phyloP scores from a whole-genome alignment of 495 filamentous ascomycete genomes.

The Filosporella fistucella region DNA sequence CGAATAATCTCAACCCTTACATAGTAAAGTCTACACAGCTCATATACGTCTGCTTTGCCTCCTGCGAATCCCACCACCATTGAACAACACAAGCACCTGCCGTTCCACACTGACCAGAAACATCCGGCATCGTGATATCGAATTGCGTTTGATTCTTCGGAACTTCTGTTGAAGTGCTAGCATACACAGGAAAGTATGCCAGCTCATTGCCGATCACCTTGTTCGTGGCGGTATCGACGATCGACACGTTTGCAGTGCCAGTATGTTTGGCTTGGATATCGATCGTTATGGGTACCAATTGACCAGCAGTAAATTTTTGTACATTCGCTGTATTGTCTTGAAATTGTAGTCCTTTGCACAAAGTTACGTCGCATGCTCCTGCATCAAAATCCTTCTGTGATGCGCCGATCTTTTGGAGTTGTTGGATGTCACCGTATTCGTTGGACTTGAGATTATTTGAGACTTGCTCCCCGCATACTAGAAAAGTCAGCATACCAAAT shows the following conservation, averaged over 20 bases:
- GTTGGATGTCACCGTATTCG: not conserved
- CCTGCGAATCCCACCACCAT: conserved; percentile 65
- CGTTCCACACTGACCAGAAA: conserved; percentile 50
- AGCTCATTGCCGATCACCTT: conserved; percentile 6
- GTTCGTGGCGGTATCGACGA: conserved; percentile 14
- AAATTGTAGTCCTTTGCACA: conserved; percentile 71
- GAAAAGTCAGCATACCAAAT: no score
- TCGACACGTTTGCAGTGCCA: conserved; percentile 13
- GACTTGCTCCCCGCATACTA: not conserved
- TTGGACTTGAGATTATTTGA: not conserved
- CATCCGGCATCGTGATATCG: conserved; percentile 57
- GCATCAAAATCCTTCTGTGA: conserved; percentile 19
- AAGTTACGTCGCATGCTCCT: conserved; percentile 52
- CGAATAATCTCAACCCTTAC: not conserved
- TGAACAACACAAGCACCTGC: conserved; percentile 64
- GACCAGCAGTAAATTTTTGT: conserved; percentile 53
- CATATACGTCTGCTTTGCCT: conserved; percentile 69
- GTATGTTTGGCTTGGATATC: conserved; percentile 18
- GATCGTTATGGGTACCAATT: conserved; percentile 54
- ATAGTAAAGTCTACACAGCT: conserved; percentile 53
- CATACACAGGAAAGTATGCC: conserved; percentile 32
- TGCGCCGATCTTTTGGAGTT: not conserved
- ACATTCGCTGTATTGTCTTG: conserved; percentile 61
- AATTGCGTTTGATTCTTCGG: conserved; percentile 58
- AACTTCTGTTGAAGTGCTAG: conserved; percentile 35